Evolutionary conservation across 2,329 filamentous ascomycete species (phyloP).

Genomic region (Huntiella abstrusa): DNA sequence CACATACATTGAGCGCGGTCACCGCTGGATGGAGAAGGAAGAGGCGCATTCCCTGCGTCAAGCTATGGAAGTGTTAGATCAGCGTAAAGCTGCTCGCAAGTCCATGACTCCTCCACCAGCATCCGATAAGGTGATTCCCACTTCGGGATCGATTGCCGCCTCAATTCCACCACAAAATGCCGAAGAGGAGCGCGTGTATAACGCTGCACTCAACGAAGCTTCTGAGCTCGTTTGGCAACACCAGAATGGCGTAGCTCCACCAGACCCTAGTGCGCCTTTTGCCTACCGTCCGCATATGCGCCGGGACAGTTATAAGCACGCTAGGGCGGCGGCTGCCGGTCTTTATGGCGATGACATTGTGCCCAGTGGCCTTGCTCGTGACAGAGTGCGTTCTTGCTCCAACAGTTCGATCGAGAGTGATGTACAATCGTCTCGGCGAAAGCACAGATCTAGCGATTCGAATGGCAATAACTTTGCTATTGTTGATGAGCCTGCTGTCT

Average conservation of each 20-base stretch:
- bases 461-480: background rate
- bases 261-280: conserved; percentile 42
- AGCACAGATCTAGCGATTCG: conserved; percentile 6
- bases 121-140: conserved; percentile 5
- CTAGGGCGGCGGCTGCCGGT: conserved; percentile 40
- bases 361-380: conserved; percentile 27
- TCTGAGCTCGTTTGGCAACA: conserved; percentile 65
- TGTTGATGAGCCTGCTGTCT: conserved; percentile 6
- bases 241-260: conserved; percentile 31
- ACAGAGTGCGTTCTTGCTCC: conserved; percentile 29
- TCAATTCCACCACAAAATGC: conserved; percentile 21
- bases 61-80: conserved; percentile 55
- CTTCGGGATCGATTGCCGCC: conserved; percentile 7
- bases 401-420: conserved; percentile 33
- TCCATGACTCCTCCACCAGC: conserved; percentile 3
- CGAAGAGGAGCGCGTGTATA: conserved; percentile 44
- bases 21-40: conserved; percentile 65
- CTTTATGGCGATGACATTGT: conserved; percentile 28
- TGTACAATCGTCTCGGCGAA: conserved; percentile 13
- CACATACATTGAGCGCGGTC: conserved; percentile 54
- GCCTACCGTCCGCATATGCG: conserved; percentile 49
- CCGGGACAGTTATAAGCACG: conserved; percentile 53
- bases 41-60: conserved; percentile 51
- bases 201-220: conserved; percentile 56
- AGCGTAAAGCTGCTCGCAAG: conserved; percentile 23